Percentiles rank a stretch among this genome's conserved stretches.
phyloP scores from a whole-genome alignment of 202 grass and related monocot genomes.

The Sporobolus alterniflorus region DNA sequence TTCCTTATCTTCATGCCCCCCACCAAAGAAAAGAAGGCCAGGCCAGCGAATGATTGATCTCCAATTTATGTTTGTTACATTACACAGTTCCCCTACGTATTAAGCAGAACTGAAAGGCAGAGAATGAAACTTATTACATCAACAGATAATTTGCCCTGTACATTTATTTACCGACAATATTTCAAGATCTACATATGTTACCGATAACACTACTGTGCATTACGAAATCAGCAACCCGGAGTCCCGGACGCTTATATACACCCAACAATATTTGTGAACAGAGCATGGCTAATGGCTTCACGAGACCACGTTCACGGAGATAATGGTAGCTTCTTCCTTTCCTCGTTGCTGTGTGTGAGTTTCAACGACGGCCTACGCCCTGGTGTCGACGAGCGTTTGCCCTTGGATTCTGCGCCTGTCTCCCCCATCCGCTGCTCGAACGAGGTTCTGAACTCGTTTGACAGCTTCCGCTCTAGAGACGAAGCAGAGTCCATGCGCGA shows the following conservation, averaged over 20 bases:
- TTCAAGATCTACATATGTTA: too few relatives aligned
- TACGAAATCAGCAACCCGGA: too few relatives aligned
- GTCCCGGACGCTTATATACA: too few relatives aligned
- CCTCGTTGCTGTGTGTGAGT: not conserved
- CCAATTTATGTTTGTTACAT: not conserved
- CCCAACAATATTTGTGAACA: too few relatives aligned
- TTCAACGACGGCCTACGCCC: not conserved
- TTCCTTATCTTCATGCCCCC: constrained; percentile 26
- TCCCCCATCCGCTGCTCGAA: constrained; percentile 15
- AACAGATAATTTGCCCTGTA: too few relatives aligned
- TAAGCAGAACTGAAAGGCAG: too few relatives aligned
- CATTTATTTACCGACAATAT: too few relatives aligned
- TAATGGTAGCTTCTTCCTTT: not conserved
- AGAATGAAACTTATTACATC: too few relatives aligned
- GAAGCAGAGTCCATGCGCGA: not conserved
- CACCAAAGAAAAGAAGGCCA: too few relatives aligned
- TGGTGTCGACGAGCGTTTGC: not conserved
- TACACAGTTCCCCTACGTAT: too few relatives aligned
- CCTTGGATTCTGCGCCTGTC: not conserved
- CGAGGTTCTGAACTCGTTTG: not conserved
- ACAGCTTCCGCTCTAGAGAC: not conserved
- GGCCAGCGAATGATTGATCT: not conserved
- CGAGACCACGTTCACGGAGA: not conserved
- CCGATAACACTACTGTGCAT: too few relatives aligned
- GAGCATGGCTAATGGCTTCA: too few relatives aligned